Percentiles rank a stretch among this genome's conserved stretches.
Evolutionary conservation across 2,329 filamentous ascomycete genomes (phyloP).

Genomic region (Aspergillus transmontanensis): DNA sequence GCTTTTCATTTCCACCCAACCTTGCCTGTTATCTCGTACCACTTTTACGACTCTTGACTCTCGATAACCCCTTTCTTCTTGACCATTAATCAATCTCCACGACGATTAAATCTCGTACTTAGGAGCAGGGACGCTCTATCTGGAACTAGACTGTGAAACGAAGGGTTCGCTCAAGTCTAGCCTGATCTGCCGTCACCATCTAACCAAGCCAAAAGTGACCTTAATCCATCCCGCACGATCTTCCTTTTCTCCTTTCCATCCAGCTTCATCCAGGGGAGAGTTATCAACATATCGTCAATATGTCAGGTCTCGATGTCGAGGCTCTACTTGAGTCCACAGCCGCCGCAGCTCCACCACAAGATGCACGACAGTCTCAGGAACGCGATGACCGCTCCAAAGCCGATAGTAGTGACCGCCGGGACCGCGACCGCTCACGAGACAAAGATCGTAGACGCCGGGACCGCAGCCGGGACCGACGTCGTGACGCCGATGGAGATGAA

Average conservation of each 20-base stretch:
- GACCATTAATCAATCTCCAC: background rate
- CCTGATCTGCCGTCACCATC: constrained; percentile 30
- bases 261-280: constrained; percentile 29
- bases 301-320: constrained; percentile 80
- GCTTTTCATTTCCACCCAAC: constrained; percentile 5
- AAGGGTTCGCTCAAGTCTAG: constrained; percentile 39
- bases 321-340: constrained; percentile 86
- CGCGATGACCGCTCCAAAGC: constrained; percentile 60
- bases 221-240: constrained; percentile 32
- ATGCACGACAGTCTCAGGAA: constrained; percentile 50
- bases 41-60: background rate
- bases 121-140: constrained; percentile 9
- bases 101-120: background rate
- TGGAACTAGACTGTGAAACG: constrained; percentile 20
- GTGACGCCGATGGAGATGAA: constrained; percentile 58
- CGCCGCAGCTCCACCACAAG: constrained; percentile 50
- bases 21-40: constrained; percentile 12
- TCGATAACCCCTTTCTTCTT: background rate
- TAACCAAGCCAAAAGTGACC: constrained; percentile 43
- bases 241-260: constrained; percentile 23
- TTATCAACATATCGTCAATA: constrained; percentile 42
- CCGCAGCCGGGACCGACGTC: constrained; percentile 57
- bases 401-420: constrained; percentile 58
- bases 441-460: constrained; percentile 62
- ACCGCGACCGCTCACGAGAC: constrained; percentile 61